Percentiles rank a stretch among this genome's conserved stretches.
These are phyloP conservation scores for Solanum megistacrolobum DNA, from an alignment of 257 asterid genomes.

Conservation along the genomic window DNA sequence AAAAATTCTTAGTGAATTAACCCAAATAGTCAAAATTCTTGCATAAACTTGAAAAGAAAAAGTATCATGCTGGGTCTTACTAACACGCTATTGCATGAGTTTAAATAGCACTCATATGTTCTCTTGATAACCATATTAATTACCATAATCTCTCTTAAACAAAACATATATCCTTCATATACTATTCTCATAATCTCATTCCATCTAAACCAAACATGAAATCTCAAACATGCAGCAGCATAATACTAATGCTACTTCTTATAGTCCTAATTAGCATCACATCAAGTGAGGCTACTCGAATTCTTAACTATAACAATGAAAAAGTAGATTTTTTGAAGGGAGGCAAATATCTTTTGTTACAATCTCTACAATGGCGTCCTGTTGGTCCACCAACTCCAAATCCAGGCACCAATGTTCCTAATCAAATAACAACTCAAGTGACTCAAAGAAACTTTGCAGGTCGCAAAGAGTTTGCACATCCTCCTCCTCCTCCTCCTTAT, in stretches of 20 bases:
- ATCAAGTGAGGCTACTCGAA: background rate
- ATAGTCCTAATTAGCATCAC: background rate
- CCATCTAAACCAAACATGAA: background rate
- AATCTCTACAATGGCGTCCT: background rate
- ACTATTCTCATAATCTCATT: background rate
- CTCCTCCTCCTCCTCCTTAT: background rate
- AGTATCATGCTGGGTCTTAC: background rate
- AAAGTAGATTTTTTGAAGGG: background rate
- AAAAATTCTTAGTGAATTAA: no score
- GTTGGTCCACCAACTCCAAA: background rate
- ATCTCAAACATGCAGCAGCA: background rate
- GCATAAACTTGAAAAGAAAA: background rate
- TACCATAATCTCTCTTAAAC: background rate
- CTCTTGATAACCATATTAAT: background rate
- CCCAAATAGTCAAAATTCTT: background rate
- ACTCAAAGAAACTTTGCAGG: background rate
- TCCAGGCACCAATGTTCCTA: background rate
- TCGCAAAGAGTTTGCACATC: background rate
- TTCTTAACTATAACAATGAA: background rate
- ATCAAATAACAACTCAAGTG: background rate
- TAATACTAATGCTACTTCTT: background rate
- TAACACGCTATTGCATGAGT: background rate
- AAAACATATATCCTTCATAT: background rate
- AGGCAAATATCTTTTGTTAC: background rate
- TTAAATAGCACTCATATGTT: background rate